These are phyloP conservation scores for Alternaria panax DNA, from an alignment of 2,329 filamentous ascomycete genomes.

Conservation along the genomic window DNA sequence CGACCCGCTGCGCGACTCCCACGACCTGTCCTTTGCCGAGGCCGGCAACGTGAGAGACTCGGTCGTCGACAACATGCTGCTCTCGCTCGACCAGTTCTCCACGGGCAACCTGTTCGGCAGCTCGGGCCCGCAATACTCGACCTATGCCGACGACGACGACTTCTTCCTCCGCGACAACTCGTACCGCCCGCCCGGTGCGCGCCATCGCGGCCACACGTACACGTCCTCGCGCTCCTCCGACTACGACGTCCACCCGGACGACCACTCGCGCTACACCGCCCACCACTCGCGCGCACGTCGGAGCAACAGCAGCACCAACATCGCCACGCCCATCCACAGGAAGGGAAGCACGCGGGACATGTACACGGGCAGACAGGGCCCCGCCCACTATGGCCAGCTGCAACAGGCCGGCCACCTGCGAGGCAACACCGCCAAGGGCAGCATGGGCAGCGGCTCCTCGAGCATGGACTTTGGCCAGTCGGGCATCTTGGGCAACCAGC, in stretches of 20 bases:
- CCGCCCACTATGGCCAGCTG: slow-evolving; percentile 36
- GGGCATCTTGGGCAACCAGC: slow-evolving; percentile 65
- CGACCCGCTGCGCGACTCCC: slow-evolving; percentile 65
- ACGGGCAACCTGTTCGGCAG: slow-evolving; percentile 28
- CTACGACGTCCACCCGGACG: slow-evolving; percentile 54
- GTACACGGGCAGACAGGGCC: slow-evolving; percentile 31
- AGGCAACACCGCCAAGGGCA: slow-evolving; percentile 66
- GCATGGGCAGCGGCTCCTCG: slow-evolving; percentile 74
- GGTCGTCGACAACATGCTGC: slow-evolving; percentile 92
- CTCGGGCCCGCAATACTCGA: slow-evolving; percentile 42
- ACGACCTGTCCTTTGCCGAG: slow-evolving; percentile 83
- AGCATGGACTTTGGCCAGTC: slow-evolving; percentile 71
- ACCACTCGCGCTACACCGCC: slow-evolving; percentile 52
- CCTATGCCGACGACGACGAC: slow-evolving; percentile 49
- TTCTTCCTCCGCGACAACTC: slow-evolving; percentile 47
- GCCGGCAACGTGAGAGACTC: slow-evolving; percentile 77
- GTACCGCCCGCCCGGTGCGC: slow-evolving; percentile 46
- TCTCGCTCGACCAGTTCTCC: slow-evolving; percentile 79
- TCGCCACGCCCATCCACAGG: slow-evolving; percentile 47
- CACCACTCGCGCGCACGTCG: slow-evolving; percentile 64
- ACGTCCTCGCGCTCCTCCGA: slow-evolving; percentile 68
- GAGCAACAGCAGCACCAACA: slow-evolving; percentile 82
- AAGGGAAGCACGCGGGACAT: slow-evolving; percentile 48
- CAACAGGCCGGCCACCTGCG: slow-evolving; percentile 42
- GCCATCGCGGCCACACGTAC: slow-evolving; percentile 65